These are phyloP conservation scores for Spiraea crenata DNA, from an alignment of 331 rosid genomes.

Conservation along the genomic window DNA sequence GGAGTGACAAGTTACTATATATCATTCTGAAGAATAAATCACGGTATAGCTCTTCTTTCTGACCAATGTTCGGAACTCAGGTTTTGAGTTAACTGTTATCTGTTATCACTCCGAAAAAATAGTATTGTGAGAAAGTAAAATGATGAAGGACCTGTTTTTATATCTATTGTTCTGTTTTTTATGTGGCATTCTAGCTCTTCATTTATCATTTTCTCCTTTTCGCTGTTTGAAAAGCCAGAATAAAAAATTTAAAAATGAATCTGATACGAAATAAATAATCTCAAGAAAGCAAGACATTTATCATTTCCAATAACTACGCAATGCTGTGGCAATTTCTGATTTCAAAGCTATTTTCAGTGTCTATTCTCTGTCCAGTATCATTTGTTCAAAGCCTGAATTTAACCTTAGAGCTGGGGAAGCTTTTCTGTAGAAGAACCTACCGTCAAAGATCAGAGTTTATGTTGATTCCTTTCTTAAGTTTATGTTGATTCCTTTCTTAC, in stretches of 20 bases:
- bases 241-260: not conserved
- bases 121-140: not conserved
- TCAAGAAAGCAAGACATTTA: not conserved
- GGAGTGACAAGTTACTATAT: too few species aligned
- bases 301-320: not conserved
- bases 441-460: slow-evolving; percentile 6
- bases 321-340: not conserved
- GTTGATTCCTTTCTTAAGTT: slow-evolving; percentile 10
- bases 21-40: not conserved
- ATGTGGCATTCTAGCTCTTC: not conserved
- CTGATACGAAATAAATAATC: not conserved
- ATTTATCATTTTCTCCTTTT: not conserved
- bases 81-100: not conserved
- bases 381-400: not conserved
- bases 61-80: not conserved
- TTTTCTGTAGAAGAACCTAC: slow-evolving; percentile 8
- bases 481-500: slow-evolving; percentile 9
- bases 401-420: not conserved
- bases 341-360: not conserved
- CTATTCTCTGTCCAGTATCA: not conserved
- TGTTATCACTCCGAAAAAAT: not conserved
- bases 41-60: not conserved
- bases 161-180: not conserved
- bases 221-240: not conserved
- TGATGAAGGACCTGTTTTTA: not conserved